Conservation (phyloP, 495 filamentous ascomycete genomes). For the Sporormia fimetaria region DNA sequence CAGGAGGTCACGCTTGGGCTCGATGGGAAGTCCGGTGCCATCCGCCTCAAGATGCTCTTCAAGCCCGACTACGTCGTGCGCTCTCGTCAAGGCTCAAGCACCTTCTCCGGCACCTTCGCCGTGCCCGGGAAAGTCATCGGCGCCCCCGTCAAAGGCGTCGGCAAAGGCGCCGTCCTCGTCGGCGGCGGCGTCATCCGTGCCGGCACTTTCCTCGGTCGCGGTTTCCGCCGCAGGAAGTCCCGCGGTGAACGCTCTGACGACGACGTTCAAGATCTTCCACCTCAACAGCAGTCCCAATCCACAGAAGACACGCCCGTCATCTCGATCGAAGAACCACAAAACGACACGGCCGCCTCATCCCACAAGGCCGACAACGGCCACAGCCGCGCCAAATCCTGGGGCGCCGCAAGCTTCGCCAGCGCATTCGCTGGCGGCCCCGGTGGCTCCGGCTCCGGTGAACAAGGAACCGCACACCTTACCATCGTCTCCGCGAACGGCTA, state of each 20-base stretch:
- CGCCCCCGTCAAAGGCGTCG: constrained; percentile 83
- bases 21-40: constrained; percentile 77
- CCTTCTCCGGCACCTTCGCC: constrained; percentile 86
- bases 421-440: constrained; percentile 38
- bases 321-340: constrained; percentile 34
- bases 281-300: constrained; percentile 13
- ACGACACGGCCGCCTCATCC: constrained; percentile 8
- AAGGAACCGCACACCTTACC: constrained; percentile 69
- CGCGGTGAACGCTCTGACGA: constrained; percentile 48
- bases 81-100: constrained; percentile 78
- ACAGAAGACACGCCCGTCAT: constrained; percentile 21
- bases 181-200: constrained; percentile 66
- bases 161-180: constrained; percentile 54
- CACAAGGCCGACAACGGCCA: constrained; percentile 34
- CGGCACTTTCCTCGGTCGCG: constrained; percentile 73
- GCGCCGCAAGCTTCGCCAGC: constrained; percentile 42
- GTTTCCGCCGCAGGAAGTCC: constrained; percentile 56
- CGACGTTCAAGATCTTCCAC: constrained; percentile 15
- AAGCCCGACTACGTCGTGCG: constrained; percentile 84
- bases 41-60: constrained; percentile 83
- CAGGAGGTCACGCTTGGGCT: constrained; percentile 62
- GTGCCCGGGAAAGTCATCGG: constrained; percentile 87
- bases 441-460: constrained; percentile 38
- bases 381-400: constrained; percentile 56
- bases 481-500: constrained; percentile 70